These are phyloP conservation scores for Vanrija pseudolonga DNA, from an alignment of 1,284 basidiomycete genomes.

Conservation along the genomic window DNA sequence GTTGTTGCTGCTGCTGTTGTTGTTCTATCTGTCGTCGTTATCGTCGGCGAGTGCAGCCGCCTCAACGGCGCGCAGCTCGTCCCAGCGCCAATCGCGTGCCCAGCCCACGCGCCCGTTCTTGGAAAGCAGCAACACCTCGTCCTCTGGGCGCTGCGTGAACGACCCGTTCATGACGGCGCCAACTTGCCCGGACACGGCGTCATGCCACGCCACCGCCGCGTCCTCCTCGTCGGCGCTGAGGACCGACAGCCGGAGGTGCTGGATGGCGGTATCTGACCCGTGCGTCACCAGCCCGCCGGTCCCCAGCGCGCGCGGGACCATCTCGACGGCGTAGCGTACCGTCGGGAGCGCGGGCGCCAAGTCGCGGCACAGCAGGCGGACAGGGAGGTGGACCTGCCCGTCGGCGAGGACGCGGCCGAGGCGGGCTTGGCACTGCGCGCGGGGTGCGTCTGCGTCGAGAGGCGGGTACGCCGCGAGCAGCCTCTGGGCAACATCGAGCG, in stretches of 20 bases:
- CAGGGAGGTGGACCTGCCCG: constrained; percentile 66
- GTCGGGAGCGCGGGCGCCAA: constrained; percentile 60
- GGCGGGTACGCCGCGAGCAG: constrained; percentile 54
- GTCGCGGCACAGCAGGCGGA: constrained; percentile 61
- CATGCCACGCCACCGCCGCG: constrained; percentile 57
- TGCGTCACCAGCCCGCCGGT: constrained; percentile 64
- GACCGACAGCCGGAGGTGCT: constrained; percentile 53
- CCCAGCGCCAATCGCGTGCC: constrained; percentile 56
- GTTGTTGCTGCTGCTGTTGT: no score
- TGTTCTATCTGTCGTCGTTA: no score
- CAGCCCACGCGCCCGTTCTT: constrained; percentile 58
- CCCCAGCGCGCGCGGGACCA: constrained; percentile 37
- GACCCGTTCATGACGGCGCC: constrained; percentile 39
- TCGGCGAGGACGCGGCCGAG: constrained; percentile 59
- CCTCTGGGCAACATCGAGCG: constrained; percentile 51
- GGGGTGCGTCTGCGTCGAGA: constrained; percentile 35
- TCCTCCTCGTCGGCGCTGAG: constrained; percentile 50
- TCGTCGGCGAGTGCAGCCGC: not conserved
- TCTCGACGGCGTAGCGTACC: constrained; percentile 64
- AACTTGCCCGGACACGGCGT: constrained; percentile 52
- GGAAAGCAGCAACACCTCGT: constrained; percentile 53
- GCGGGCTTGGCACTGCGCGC: constrained; percentile 52
- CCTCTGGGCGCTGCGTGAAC: constrained; percentile 23
- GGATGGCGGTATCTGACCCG: constrained; percentile 58
- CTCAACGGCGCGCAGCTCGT: constrained; percentile 22